Conservation (phyloP, 2,329 filamentous ascomycete species). For the Colletotrichum noveboracense region DNA sequence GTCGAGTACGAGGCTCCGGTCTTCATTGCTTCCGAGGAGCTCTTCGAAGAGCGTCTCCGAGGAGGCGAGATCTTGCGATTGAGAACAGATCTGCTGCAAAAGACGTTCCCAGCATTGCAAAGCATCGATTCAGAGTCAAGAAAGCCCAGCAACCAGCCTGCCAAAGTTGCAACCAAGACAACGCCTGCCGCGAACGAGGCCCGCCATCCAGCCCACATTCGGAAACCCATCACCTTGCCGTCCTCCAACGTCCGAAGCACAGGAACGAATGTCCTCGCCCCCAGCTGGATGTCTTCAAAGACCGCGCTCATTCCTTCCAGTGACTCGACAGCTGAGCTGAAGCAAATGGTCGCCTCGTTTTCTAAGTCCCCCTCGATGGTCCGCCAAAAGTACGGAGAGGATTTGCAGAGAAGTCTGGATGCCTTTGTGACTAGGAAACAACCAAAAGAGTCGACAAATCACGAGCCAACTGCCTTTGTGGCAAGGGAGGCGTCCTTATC, state of each 20-base stretch:
- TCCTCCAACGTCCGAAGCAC: not conserved
- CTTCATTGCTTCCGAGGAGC: conserved; percentile 21
- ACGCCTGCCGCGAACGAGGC: not conserved
- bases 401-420: conserved; percentile 29
- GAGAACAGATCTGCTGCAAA: conserved; percentile 22
- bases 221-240: not conserved
- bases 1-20: conserved; percentile 20
- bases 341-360: conserved; percentile 35
- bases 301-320: not conserved
- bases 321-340: conserved; percentile 22
- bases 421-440: conserved; percentile 25
- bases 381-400: conserved; percentile 39
- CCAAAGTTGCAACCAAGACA: not conserved
- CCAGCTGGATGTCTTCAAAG: conserved; percentile 16
- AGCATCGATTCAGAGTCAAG: not conserved
- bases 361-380: conserved; percentile 34
- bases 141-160: not conserved
- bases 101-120: not conserved
- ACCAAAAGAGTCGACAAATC: not conserved
- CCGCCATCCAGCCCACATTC: conserved; percentile 10
- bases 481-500: not conserved
- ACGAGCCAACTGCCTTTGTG: not conserved
- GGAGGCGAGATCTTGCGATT: conserved; percentile 23
- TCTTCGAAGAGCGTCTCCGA: conserved; percentile 20
- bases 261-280: conserved; percentile 11